Percentiles rank a stretch among this genome's conserved stretches.
Conservation (phyloP, 2,329 filamentous ascomycete species). For the Canariomyces notabilis region DNA sequence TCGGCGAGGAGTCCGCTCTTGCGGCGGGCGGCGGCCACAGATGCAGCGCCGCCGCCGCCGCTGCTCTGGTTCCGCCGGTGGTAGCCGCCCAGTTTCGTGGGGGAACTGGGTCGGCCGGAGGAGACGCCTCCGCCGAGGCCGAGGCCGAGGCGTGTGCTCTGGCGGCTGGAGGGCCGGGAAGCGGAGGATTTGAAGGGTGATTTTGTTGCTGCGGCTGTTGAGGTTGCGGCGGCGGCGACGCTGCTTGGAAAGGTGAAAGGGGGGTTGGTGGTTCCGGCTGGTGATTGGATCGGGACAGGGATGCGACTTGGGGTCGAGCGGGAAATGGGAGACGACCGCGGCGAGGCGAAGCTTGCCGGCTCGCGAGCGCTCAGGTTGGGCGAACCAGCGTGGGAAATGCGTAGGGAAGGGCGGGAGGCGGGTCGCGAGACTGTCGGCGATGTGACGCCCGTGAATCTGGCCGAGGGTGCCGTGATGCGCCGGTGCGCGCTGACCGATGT, state of each 20-base stretch:
- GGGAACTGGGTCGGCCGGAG: constrained; percentile 8
- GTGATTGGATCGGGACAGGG: constrained; percentile 32
- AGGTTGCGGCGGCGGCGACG: constrained; percentile 1
- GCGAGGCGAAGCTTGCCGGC: constrained; percentile 49
- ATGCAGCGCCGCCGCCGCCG: too few species aligned
- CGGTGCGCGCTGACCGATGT: constrained; percentile 29
- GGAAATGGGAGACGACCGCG: constrained; percentile 38
- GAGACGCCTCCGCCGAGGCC: not conserved
- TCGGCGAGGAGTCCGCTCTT: not conserved
- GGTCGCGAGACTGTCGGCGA: constrained; percentile 9
- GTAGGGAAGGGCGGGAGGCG: constrained; percentile 23
- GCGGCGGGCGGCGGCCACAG: constrained; percentile 36
- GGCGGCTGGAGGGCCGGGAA: constrained; percentile 22
- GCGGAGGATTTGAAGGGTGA: constrained; percentile 7
- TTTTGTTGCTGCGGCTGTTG: not conserved
- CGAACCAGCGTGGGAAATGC: constrained; percentile 45
- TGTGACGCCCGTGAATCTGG: constrained; percentile 31
- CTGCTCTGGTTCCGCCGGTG: constrained; percentile 45
- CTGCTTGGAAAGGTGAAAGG: constrained; percentile 17
- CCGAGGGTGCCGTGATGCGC: constrained; percentile 42
- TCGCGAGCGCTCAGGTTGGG: constrained; percentile 37
- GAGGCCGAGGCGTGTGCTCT: constrained; percentile 17
- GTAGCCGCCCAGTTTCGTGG: constrained; percentile 18
- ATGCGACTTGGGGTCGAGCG: constrained; percentile 41
- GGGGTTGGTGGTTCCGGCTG: constrained; percentile 5